These are phyloP conservation scores for Trichoderma brevicompactum DNA, from an alignment of 2,329 filamentous ascomycete genomes.

Conservation along the genomic window DNA sequence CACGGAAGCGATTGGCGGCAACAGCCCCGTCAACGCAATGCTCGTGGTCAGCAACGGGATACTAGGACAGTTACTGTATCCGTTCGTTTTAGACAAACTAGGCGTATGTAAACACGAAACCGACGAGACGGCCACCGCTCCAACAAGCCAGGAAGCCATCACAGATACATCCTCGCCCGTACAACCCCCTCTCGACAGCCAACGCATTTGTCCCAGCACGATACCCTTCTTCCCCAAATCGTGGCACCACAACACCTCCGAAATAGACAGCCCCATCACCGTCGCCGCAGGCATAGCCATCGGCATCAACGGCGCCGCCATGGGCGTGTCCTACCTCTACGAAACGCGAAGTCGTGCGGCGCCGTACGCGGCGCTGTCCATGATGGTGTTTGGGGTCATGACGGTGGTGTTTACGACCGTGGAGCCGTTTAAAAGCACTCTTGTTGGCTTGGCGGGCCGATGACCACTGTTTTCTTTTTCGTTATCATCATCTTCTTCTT, in stretches of 20 bases:
- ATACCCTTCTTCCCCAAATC: background rate
- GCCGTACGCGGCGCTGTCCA: constrained; percentile 60
- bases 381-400: constrained; percentile 61
- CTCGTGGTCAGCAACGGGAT: constrained; percentile 59
- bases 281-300: constrained; percentile 58
- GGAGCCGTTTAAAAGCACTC: constrained; percentile 48
- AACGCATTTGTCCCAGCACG: too few species aligned
- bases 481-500: background rate
- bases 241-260: constrained; percentile 2
- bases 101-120: constrained; percentile 32
- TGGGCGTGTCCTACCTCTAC: constrained; percentile 63
- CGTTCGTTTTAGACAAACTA: constrained; percentile 41
- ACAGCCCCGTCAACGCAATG: constrained; percentile 53
- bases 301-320: constrained; percentile 63
- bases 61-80: constrained; percentile 47
- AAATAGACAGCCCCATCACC: constrained; percentile 42
- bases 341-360: constrained; percentile 57
- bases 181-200: background rate
- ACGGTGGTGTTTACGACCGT: constrained; percentile 59
- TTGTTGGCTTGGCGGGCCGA: constrained; percentile 42
- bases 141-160: background rate
- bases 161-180: background rate
- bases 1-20: constrained; percentile 50
- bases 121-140: background rate
- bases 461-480: background rate